Evolutionary conservation across 2,329 filamentous ascomycete genomes (phyloP).

Genomic region (Penicillium hordei): DNA sequence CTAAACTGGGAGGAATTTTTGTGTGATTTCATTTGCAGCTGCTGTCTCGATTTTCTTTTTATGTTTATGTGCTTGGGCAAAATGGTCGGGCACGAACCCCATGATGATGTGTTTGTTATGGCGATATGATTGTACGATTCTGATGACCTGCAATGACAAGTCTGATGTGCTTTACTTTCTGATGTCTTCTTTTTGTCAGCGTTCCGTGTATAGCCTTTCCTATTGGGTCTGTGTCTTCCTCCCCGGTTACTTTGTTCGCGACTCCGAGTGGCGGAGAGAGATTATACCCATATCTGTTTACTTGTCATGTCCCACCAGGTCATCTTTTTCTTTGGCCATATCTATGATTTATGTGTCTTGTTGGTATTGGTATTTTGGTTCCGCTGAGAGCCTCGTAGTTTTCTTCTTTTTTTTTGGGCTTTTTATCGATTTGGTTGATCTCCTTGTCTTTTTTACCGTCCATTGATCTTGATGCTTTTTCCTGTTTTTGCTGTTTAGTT

Average conservation of each 20-base stretch:
- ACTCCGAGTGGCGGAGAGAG: constrained; percentile 24
- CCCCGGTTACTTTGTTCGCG: constrained; percentile 15
- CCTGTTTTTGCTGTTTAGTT: constrained; percentile 7
- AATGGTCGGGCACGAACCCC: constrained; percentile 1
- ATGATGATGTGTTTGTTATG: constrained; percentile 20
- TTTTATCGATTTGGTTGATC: constrained; percentile 3
- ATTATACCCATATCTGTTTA: constrained; percentile 26
- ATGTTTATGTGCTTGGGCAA: constrained; percentile 15
- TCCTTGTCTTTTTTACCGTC: not conserved
- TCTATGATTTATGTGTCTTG: constrained; percentile 9
- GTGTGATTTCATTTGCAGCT: constrained; percentile 23
- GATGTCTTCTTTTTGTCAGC: constrained; percentile 17
- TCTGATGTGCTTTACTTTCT: constrained; percentile 21
- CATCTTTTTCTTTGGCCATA: constrained; percentile 21
- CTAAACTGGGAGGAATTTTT: constrained; percentile 23
- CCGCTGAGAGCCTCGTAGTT: constrained; percentile 2
- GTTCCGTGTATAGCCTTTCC: constrained; percentile 18
- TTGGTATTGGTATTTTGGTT: constrained; percentile 3
- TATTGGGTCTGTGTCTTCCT: constrained; percentile 14
- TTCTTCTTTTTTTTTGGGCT: not conserved
- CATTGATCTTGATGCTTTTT: not conserved
- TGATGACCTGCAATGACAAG: constrained; percentile 36
- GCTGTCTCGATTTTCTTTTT: constrained; percentile 16
- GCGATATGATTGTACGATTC: constrained; percentile 39
- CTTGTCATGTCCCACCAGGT: constrained; percentile 26